phyloP scores from a whole-genome alignment of 2,329 filamentous ascomycete species.

The Niveomyces coronatus region DNA sequence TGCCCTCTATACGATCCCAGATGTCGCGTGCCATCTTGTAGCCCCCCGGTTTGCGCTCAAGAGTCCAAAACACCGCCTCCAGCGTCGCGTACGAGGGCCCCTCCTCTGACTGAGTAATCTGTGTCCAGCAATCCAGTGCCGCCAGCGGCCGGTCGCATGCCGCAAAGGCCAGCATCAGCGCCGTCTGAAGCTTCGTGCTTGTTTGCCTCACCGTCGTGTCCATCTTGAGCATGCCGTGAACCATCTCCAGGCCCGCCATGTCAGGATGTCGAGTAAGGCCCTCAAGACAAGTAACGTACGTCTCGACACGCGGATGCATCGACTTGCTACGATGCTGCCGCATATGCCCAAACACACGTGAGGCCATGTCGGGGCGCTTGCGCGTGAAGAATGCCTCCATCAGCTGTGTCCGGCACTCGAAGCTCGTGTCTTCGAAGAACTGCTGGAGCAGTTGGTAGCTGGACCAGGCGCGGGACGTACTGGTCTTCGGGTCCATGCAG shows the following conservation, averaged over 20 bases:
- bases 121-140: slow-evolving; percentile 71
- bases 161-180: slow-evolving; percentile 77
- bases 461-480: slow-evolving; percentile 54
- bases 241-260: slow-evolving; percentile 55
- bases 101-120: slow-evolving; percentile 74
- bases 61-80: slow-evolving; percentile 69
- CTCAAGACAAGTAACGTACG: slow-evolving; percentile 69
- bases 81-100: slow-evolving; percentile 77
- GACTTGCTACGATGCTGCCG: slow-evolving; percentile 57
- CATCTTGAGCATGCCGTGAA: slow-evolving; percentile 92
- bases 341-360: slow-evolving; percentile 87
- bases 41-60: slow-evolving; percentile 51
- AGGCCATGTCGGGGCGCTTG: slow-evolving; percentile 72
- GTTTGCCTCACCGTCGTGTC: slow-evolving; percentile 73
- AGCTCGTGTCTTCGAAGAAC: slow-evolving; percentile 56
- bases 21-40: slow-evolving; percentile 53
- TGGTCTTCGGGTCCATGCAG: slow-evolving; percentile 51
- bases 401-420: slow-evolving; percentile 54
- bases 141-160: slow-evolving; percentile 54
- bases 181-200: slow-evolving; percentile 68
- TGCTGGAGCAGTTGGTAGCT: slow-evolving; percentile 56
- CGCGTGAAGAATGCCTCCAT: slow-evolving; percentile 78
- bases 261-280: slow-evolving; percentile 52
- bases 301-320: slow-evolving; percentile 58
- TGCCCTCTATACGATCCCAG: slow-evolving; percentile 58